Percentiles rank a stretch among this genome's conserved stretches.
phyloP scores from a whole-genome alignment of 139 green algal species.

The Picochlorum sp. region DNA sequence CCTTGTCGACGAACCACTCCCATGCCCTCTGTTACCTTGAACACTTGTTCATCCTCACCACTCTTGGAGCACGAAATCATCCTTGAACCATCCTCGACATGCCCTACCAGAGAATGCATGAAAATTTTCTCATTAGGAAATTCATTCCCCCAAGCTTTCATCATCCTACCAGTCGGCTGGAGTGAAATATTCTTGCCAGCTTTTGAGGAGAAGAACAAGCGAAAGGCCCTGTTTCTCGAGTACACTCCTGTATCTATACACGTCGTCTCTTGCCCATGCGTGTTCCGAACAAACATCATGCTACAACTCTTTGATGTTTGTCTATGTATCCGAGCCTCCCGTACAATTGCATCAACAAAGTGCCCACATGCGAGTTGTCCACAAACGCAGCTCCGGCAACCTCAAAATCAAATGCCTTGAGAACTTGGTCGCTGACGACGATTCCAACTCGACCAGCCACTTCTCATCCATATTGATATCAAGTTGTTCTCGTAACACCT shows the following conservation, averaged over 20 bases:
- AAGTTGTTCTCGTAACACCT: slow-evolving; percentile 5
- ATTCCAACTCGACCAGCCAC: slow-evolving; percentile 65
- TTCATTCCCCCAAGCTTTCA: slow-evolving; percentile 4
- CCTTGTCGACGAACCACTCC: no score
- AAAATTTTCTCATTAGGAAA: slow-evolving; percentile 1
- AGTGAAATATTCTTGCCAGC: slow-evolving; percentile 43
- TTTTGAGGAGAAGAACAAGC: slow-evolving; percentile 54
- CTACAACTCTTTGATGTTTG: background rate
- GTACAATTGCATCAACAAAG: slow-evolving; percentile 33
- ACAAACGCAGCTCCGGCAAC: slow-evolving; percentile 44
- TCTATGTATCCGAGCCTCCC: slow-evolving; percentile 6
- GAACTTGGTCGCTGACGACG: slow-evolving; percentile 59
- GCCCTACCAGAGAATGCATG: slow-evolving; percentile 17
- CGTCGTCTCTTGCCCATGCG: slow-evolving; percentile 11
- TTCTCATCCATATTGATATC: slow-evolving; percentile 7
- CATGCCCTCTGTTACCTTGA: no score
- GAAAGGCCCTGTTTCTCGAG: slow-evolving; percentile 66
- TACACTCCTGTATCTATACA: slow-evolving; percentile 59
- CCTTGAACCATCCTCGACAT: slow-evolving; percentile 7
- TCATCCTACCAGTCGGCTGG: slow-evolving; percentile 28
- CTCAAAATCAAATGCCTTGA: slow-evolving; percentile 65
- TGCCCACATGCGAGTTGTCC: slow-evolving; percentile 40
- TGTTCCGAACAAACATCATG: slow-evolving; percentile 15
- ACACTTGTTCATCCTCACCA: background rate
- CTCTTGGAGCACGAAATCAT: slow-evolving; percentile 30